Percentiles rank a stretch among this genome's conserved stretches.
These are phyloP conservation scores for Calonectria naviculata DNA, from an alignment of 2,329 filamentous ascomycete species.

Conservation along the genomic window DNA sequence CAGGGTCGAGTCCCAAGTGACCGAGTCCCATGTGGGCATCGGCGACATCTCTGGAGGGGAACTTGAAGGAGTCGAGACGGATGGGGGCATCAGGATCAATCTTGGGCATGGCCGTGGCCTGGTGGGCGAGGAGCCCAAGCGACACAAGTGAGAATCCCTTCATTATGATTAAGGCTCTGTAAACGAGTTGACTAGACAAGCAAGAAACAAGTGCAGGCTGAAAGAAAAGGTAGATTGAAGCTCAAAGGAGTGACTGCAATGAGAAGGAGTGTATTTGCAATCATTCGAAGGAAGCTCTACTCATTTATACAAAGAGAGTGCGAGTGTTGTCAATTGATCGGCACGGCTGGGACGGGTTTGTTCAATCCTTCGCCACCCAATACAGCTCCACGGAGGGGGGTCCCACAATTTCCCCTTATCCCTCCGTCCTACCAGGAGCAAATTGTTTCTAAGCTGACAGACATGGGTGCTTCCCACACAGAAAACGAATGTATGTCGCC, in stretches of 20 bases:
- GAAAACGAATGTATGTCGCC: not conserved
- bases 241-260: not conserved
- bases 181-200: not conserved
- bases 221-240: not conserved
- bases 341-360: not conserved
- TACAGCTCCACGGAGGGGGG: conserved; percentile 11
- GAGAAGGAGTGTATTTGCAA: conserved; percentile 1
- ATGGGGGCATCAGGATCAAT: not conserved
- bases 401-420: conserved; percentile 13
- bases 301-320: not conserved
- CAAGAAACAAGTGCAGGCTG: not conserved
- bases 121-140: not conserved
- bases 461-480: not conserved
- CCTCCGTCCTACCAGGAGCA: not conserved
- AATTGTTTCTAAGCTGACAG: not conserved
- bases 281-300: not conserved
- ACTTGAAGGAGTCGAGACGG: not conserved
- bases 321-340: not conserved
- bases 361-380: not conserved
- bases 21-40: not conserved
- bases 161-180: not conserved
- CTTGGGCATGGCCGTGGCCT: not conserved
- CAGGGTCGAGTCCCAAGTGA: not conserved
- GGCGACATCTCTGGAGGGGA: not conserved
- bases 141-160: not conserved